These are phyloP conservation scores for Peronospora destructor DNA, from an alignment of 352 stramenopile genomes.

Conservation along the genomic window DNA sequence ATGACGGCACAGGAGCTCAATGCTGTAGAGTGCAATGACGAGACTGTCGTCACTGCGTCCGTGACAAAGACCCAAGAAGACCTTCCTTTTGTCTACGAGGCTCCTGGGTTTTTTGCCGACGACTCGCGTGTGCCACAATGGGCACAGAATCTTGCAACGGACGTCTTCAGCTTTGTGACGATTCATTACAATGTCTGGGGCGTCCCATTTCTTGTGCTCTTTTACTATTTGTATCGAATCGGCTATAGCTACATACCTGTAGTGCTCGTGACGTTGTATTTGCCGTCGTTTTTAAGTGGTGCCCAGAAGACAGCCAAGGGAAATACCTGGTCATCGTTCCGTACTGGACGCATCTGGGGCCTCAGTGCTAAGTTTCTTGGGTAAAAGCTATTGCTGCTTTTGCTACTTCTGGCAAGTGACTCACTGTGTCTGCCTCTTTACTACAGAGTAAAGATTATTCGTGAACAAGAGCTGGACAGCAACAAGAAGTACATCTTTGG, in stretches of 20 bases:
- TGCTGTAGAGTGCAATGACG: conserved; percentile 7
- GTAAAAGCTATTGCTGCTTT: conserved; percentile 14
- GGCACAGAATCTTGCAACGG: conserved; percentile 33
- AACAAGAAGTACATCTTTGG: conserved; percentile 71
- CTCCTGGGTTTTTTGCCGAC: conserved; percentile 40
- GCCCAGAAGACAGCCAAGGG: conserved; percentile 47
- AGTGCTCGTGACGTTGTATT: conserved; percentile 49
- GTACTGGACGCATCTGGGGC: conserved; percentile 42
- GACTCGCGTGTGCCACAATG: conserved; percentile 36
- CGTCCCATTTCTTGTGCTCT: conserved; percentile 39
- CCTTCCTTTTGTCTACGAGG: conserved; percentile 35
- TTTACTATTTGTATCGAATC: conserved; percentile 57
- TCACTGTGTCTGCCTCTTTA: not conserved
- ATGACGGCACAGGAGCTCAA: no score
- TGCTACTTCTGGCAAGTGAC: not conserved
- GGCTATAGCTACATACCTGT: conserved; percentile 50
- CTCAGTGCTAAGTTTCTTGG: conserved; percentile 42
- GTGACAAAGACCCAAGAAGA: conserved; percentile 11
- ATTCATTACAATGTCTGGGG: conserved; percentile 77
- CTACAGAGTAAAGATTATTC: conserved; percentile 45
- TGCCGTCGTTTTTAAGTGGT: conserved; percentile 56
- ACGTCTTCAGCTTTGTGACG: conserved; percentile 52
- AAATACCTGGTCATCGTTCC: conserved; percentile 46
- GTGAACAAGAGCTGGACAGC: conserved; percentile 51
- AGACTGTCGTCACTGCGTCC: not conserved